A percentile compares a stretch with the other conserved stretches of the same genome.
Evolutionary conservation across 345 rosid genomes (phyloP).

Genomic region (Eucalyptus sp.): DNA sequence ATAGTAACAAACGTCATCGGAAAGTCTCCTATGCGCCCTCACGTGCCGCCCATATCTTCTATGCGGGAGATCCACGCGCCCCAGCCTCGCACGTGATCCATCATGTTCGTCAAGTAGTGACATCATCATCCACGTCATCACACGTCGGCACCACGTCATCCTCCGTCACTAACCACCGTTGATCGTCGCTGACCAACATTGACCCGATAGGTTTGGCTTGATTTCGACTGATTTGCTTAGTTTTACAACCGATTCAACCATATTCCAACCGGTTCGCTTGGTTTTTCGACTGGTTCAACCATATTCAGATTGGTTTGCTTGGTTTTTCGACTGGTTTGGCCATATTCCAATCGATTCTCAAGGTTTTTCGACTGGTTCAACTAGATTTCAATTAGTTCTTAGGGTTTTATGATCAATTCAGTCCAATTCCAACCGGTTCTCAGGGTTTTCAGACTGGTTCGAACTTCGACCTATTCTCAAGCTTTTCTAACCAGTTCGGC

Average conservation of each 20-base stretch:
- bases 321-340: rapidly evolving
- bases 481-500: too few species aligned
- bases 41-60: rapidly evolving
- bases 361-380: rapidly evolving
- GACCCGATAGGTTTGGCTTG: background rate
- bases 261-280: background rate
- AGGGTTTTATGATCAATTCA: too few species aligned
- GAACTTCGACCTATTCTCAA: too few species aligned
- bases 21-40: background rate
- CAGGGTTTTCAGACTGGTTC: too few species aligned
- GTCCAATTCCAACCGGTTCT: too few species aligned
- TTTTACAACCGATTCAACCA: rapidly evolving
- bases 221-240: too few species aligned
- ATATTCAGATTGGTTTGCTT: too few species aligned
- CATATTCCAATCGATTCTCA: too few species aligned
- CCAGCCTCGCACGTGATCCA: background rate
- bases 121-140: background rate
- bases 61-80: background rate
- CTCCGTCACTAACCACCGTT: rapidly evolving
- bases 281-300: rapidly evolving
- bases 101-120: rapidly evolving
- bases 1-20: rapidly evolving
- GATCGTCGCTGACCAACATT: background rate
- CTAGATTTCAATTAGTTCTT: background rate
- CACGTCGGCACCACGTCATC: background rate